Conservation (phyloP, 192 early-diverging fungal species). For the Borealophlyctis nickersoniae region DNA sequence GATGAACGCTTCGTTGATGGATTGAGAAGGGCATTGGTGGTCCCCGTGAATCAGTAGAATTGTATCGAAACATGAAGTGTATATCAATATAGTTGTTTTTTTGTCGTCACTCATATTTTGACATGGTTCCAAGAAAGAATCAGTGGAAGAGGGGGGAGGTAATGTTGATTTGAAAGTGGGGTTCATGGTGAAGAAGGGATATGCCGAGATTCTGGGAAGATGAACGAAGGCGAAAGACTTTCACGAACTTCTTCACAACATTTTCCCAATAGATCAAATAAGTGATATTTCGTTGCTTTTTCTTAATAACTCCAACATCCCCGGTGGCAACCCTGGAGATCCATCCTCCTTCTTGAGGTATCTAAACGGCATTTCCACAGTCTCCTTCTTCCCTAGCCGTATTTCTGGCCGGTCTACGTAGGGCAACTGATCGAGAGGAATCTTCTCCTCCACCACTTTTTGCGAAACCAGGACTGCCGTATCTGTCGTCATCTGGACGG, state of each 20-base stretch:
- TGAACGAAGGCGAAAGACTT: no score
- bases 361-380: slow-evolving; percentile 76
- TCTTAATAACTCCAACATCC: slow-evolving; percentile 70
- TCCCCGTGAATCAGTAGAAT: no score
- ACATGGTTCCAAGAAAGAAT: no score
- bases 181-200: no score
- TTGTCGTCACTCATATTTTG: no score
- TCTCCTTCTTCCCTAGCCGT: slow-evolving; percentile 62
- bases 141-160: no score
- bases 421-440: slow-evolving; percentile 56
- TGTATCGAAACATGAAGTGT: no score
- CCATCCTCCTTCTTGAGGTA: slow-evolving; percentile 58
- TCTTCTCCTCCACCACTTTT: slow-evolving; percentile 62
- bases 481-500: slow-evolving; percentile 83
- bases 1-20: no score
- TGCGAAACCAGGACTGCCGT: slow-evolving; percentile 74
- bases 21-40: no score
- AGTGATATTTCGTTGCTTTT: slow-evolving; percentile 61
- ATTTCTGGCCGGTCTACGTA: slow-evolving; percentile 77
- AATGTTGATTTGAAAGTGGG: no score
- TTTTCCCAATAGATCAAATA: slow-evolving; percentile 7
- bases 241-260: background rate
- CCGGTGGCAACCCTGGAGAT: slow-evolving; percentile 61
- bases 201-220: no score
- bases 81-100: no score